These are phyloP conservation scores for Candida tropicalis DNA, from an alignment of 1,139 yeast genomes.

Conservation along the genomic window DNA sequence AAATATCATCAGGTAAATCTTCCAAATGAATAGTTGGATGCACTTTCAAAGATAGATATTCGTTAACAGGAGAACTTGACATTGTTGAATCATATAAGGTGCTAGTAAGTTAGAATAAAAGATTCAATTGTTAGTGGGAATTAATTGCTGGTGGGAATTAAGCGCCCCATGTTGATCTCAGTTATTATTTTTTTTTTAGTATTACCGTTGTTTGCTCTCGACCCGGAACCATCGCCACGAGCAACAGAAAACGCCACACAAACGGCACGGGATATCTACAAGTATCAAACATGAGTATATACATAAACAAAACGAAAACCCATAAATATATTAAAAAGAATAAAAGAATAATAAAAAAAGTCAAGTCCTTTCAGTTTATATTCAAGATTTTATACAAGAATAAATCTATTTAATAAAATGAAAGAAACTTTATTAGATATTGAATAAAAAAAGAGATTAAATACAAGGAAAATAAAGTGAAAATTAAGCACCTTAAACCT, in stretches of 20 bases:
- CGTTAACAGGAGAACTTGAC: conserved; percentile 1
- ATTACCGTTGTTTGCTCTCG: too few species aligned
- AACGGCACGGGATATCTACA: too few species aligned
- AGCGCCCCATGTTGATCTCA: too few species aligned
- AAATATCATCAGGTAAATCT: conserved; percentile 24
- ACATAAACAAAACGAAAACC: not conserved
- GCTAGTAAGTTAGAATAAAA: not conserved
- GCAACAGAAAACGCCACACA: too few species aligned
- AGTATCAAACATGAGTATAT: too few species aligned
- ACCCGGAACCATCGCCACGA: too few species aligned
- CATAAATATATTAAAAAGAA: not conserved
- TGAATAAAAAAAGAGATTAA: conserved; percentile 10
- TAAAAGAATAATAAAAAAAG: not conserved
- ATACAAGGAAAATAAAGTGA: conserved; percentile 11
- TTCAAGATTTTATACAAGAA: not conserved
- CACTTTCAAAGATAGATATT: not conserved
- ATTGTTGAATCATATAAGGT: not conserved
- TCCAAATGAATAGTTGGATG: conserved; percentile 10
- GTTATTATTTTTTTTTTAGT: too few species aligned
- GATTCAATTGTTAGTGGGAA: too few species aligned
- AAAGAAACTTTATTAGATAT: not conserved
- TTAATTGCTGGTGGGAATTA: too few species aligned
- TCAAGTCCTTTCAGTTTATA: conserved; percentile 3
- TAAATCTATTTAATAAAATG: conserved; percentile 5
- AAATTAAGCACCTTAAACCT: conserved; percentile 71